Evolutionary conservation across 2,329 filamentous ascomycete genomes (phyloP).

Genomic region (Furcasterigmium sp.): DNA sequence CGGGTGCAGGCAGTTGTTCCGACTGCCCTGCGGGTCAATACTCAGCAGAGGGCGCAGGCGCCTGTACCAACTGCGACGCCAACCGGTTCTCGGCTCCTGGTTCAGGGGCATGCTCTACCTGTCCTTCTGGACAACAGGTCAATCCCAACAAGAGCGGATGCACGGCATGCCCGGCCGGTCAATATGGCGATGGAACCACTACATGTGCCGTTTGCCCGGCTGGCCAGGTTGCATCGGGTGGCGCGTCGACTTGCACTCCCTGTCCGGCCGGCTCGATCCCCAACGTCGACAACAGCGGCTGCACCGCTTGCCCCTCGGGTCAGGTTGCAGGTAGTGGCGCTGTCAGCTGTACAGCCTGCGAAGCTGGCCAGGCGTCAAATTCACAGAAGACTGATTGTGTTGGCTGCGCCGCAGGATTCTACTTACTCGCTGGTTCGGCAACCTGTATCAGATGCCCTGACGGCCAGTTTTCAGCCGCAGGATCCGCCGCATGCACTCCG

Average conservation of each 20-base stretch:
- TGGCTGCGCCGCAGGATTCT: neutral
- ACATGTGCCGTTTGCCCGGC: neutral
- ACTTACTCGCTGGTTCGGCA: neutral
- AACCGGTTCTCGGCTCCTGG: neutral
- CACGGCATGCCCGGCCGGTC: neutral
- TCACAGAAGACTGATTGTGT: neutral
- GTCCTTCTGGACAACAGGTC: neutral
- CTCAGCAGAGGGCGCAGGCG: neutral
- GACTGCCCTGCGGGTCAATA: neutral
- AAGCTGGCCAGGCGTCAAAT: neutral
- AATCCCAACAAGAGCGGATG: neutral
- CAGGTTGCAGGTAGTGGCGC: neutral
- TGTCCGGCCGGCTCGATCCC: neutral
- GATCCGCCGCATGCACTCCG: neutral
- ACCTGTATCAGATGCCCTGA: neutral
- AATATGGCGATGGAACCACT: neutral
- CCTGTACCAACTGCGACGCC: neutral
- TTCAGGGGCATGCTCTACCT: neutral
- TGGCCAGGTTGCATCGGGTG: neutral
- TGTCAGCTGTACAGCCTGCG: neutral
- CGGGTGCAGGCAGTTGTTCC: neutral
- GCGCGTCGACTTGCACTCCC: neutral
- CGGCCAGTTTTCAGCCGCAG: neutral
- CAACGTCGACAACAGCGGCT: neutral
- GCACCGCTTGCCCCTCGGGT: neutral